Base-by-base conservation (phyloP, 805 yeast species). In the Debaryomyces maramus region DNA sequence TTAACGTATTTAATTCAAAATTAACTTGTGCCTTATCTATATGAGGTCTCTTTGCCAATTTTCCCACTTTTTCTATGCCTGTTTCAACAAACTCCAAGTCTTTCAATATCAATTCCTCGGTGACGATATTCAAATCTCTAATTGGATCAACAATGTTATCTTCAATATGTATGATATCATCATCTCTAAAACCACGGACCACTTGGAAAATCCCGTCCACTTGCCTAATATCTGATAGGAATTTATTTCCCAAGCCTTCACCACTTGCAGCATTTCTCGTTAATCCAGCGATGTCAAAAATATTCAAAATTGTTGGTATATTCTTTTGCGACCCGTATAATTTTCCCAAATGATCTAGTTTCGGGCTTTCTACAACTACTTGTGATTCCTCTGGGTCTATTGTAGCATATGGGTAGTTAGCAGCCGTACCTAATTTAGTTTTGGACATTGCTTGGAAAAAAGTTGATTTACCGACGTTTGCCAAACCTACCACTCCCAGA, bases 221-320 rank as follows among this genome's bases (percentile, higher is more conserved):
- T 10, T 82, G 79, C 34, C 88, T 62, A 41, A 83, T 83, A 52
- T 83, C 82, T 38, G 80, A 73, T 50, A 83, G 67, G 63, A 83
- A 83, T 33, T 83, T 80, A 63, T 83, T 83, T n/a, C 89, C 89
- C 39, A 83, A 66, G 4, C 89, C 89, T 44, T 80, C 84, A 32
- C 88, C 88, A 15, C 78, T 69, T 58, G 43, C 50, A 8, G 85
- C 80, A 47, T 85, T 84, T 47, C 80, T 67, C 14, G 83, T 81
- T 33, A 83, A 69, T 6, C 89, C 88, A 3, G 88, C 88, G 48
- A 83, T 83, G 55, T 83, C 89, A 45, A 72, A 80, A 10, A 83
- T 69, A 27, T 80, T 78, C 41, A 82, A 63, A 11, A 69, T 65
- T 0, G 86, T 73, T 5, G 83, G 83, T 6, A 81, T 63, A 35